Conservation (phyloP, 2,329 filamentous ascomycete genomes). For the Beauveria caledonica region DNA sequence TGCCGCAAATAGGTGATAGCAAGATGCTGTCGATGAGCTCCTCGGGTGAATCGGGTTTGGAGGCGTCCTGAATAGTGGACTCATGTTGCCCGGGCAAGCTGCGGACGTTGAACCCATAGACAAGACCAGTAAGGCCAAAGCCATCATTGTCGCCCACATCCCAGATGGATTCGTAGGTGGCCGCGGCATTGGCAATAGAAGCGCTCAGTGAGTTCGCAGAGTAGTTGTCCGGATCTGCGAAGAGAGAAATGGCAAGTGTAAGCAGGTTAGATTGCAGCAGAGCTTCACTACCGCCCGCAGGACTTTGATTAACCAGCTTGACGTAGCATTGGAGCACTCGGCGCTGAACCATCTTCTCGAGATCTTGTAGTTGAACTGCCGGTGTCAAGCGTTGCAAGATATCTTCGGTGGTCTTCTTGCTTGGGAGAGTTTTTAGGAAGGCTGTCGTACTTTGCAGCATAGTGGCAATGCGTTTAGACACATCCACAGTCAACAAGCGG, state of each 20-base stretch:
- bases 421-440: slow-evolving; percentile 77
- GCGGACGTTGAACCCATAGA: slow-evolving; percentile 66
- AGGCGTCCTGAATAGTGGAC: slow-evolving; percentile 31
- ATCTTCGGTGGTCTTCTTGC: slow-evolving; percentile 80
- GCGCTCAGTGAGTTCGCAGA: slow-evolving; percentile 77
- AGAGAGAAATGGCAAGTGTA: slow-evolving; percentile 80
- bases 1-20: slow-evolving; percentile 67
- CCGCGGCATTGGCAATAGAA: slow-evolving; percentile 83
- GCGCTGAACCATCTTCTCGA: slow-evolving; percentile 86
- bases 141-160: slow-evolving; percentile 90
- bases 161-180: slow-evolving; percentile 90
- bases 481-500: slow-evolving; percentile 82
- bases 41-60: slow-evolving; percentile 52
- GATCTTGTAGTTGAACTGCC: slow-evolving; percentile 78
- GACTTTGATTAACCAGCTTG: slow-evolving; percentile 81
- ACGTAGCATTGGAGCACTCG: slow-evolving; percentile 93
- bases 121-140: slow-evolving; percentile 83
- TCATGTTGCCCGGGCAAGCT: slow-evolving; percentile 63
- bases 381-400: slow-evolving; percentile 75
- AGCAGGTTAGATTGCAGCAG: slow-evolving; percentile 86
- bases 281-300: slow-evolving; percentile 74
- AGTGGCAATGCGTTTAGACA: slow-evolving; percentile 81
- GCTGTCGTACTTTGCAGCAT: slow-evolving; percentile 94
- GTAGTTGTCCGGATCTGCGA: slow-evolving; percentile 88
- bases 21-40: slow-evolving; percentile 54